Conservation (phyloP, 1,139 yeast genomes). For the Kurtzmaniella quercitrusa region DNA sequence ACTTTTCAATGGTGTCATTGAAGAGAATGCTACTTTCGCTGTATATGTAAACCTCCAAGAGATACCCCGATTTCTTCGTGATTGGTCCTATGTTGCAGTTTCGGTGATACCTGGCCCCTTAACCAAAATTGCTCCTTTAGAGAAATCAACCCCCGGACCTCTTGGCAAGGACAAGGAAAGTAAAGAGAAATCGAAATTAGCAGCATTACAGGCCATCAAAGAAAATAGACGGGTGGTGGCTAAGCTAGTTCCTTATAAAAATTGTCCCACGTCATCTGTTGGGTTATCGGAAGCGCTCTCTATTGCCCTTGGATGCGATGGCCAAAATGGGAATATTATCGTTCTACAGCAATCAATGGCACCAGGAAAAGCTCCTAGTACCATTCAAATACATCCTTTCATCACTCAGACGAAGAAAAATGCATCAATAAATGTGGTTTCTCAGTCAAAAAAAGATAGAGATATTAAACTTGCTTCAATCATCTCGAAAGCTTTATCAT, state of each 20-base stretch:
- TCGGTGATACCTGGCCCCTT: conserved; percentile 56
- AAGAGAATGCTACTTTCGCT: conserved; percentile 26
- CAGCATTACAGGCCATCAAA: conserved; percentile 10
- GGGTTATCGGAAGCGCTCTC: conserved; percentile 58
- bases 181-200: not conserved
- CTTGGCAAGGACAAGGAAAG: conserved; percentile 12
- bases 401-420: conserved; percentile 39
- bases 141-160: conserved; percentile 6
- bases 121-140: conserved; percentile 13
- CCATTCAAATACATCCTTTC: conserved; percentile 52
- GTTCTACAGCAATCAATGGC: conserved; percentile 48
- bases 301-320: conserved; percentile 51
- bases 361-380: conserved; percentile 35
- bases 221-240: conserved; percentile 54
- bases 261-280: conserved; percentile 41
- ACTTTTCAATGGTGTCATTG: conserved; percentile 16
- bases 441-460: conserved; percentile 27
- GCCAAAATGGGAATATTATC: conserved; percentile 51
- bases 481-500: conserved; percentile 10
- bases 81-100: conserved; percentile 51
- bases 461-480: conserved; percentile 14
- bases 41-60: conserved; percentile 42
- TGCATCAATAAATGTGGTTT: conserved; percentile 23
- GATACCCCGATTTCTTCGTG: conserved; percentile 24
- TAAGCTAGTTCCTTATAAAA: conserved; percentile 35